phyloP scores from a whole-genome alignment of 1,284 basidiomycete species.

The Naganishia sp. region DNA sequence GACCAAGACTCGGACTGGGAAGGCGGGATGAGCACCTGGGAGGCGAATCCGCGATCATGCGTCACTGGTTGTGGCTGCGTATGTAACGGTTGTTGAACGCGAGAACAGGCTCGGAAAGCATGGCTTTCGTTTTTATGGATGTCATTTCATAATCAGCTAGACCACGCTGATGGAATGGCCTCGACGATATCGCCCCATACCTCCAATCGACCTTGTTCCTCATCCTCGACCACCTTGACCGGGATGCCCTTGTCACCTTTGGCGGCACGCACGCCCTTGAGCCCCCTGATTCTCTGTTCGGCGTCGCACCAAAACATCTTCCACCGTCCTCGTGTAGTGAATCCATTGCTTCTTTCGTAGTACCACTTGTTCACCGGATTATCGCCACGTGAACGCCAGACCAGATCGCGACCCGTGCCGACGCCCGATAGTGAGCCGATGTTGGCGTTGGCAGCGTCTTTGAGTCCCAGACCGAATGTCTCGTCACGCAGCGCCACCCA shows the following conservation, averaged over 20 bases:
- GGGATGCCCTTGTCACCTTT: conserved; percentile 59
- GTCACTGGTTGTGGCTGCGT: conserved; percentile 21
- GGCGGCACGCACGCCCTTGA: conserved; percentile 42
- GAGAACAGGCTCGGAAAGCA: neutral
- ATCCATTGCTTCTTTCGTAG: conserved; percentile 91
- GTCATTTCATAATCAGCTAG: neutral
- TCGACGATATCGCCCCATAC: conserved; percentile 73
- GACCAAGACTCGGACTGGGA: conserved; percentile 10
- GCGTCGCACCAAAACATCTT: conserved; percentile 98
- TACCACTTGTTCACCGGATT: conserved; percentile 99
- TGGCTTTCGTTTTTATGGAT: too few species aligned
- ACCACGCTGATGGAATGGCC: conserved; percentile 80
- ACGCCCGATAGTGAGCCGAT: conserved; percentile 87
- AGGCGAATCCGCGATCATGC: conserved; percentile 23
- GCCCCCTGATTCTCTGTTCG: conserved; percentile 59
- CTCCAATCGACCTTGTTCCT: conserved; percentile 74
- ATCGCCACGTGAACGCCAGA: conserved; percentile 88
- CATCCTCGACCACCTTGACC: conserved; percentile 74
- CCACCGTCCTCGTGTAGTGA: conserved; percentile 70
- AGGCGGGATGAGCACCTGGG: neutral
- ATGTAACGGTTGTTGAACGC: conserved; percentile 1
- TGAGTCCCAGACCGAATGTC: conserved; percentile 91
- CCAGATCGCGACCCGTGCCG: conserved; percentile 88
- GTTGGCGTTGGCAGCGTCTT: conserved; percentile 87
- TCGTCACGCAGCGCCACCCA: conserved; percentile 99